Evolutionary conservation across 805 yeast genomes (phyloP), one percentile per base, ranked within the genome.

Genomic region (Starmerella bacillaris): DNA sequence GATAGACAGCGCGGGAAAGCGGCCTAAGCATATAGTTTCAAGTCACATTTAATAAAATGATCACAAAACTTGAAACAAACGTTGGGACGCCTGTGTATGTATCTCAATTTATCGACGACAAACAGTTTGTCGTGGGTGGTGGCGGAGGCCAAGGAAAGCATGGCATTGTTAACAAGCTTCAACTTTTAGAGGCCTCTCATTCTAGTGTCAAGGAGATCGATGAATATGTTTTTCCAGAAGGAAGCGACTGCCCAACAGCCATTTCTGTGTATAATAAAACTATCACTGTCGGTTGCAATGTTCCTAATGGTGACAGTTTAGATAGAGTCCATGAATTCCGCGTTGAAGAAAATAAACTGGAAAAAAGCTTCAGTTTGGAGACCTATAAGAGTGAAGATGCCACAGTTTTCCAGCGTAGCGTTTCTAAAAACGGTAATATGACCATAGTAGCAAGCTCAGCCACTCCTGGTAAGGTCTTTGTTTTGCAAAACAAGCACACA

Each of bases 71-170:
- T 16, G 14, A 17, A 14, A 9, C 33, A 7, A 12, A 9, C n/a
- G 45, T 52, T 18, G 54, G 50, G 18, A 50, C 49, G 27, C 96
- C 98, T 1, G 64, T 83, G 9, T 78, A 76, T 46, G 86, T 82
- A 2, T 74, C 86, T 35, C 68, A 70, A 40, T 83, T 80, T 51
- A 60, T 74, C 30, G 63, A 68, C 44, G 65, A 72, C 42, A 57
- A 61, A 40, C 67, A 73, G 1, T 53, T 84, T 19, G 54, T 83
- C 33, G 76, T 76, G 20, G 72, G 82, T 3, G 98, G 98, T 28
- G 98, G 98, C 30, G 95, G 95, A 21, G 96, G 95, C 18, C 92
- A 80, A 53, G 93, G 93, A 7, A 74, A 73, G 49, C 76, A 80
- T 49, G 94, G 93, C 21, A 72, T 82, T 37, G 78, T 84, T 27